Evolutionary conservation across 2,329 filamentous ascomycete species (phyloP), one percentile per base, ranked within the genome.

Genomic region (Monilinia polystroma): DNA sequence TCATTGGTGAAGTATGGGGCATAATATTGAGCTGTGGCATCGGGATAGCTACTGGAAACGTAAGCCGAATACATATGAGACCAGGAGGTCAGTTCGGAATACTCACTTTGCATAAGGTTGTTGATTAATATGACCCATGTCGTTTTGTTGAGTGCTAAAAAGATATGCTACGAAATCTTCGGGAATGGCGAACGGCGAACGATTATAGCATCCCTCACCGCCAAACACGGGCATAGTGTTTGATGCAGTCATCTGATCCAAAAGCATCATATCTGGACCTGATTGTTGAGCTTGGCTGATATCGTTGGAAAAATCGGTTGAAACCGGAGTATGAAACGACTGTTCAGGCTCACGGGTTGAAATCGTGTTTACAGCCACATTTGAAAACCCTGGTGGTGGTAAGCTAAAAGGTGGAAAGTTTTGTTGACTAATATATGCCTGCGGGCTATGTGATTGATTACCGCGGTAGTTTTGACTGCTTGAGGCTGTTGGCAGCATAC

Each of bases 131-230:
- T 84, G 84, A 23, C 80, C 81, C 72, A 86, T 80, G 35, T 84
- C 82, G 41, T 85, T 80, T 20, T 84, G 80, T 23, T 84, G 84
- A 47, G 87, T 88, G 75, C 90, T 93, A 78, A 96, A 96, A 35
- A 96, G 78, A 82, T 90, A 96, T 6, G 90, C 88, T 70, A 93
- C 89, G 74, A 95, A 95, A 74, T 96, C 92, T 75, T 96, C 92
- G 0, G 91, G 90, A 80, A 96, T 90, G 11, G 90, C 83, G 75
- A 94, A 94, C 0, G 94, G 93, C 3, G 93, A 96, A 67, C 94
- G 91, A 72, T 91, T 93, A 68, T 92, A 88, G 49, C 47, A 62
- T 23, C 87, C 89, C 73, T 96, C 92, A 35, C 85, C 88, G 20
- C 92, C 92, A 78, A 97, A 97, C 35, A 97, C 89, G 0, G 94